Evolutionary conservation across 331 rosid species (phyloP), one percentile per base, ranked within the genome.

Genomic region (Cucumis variabilis): DNA sequence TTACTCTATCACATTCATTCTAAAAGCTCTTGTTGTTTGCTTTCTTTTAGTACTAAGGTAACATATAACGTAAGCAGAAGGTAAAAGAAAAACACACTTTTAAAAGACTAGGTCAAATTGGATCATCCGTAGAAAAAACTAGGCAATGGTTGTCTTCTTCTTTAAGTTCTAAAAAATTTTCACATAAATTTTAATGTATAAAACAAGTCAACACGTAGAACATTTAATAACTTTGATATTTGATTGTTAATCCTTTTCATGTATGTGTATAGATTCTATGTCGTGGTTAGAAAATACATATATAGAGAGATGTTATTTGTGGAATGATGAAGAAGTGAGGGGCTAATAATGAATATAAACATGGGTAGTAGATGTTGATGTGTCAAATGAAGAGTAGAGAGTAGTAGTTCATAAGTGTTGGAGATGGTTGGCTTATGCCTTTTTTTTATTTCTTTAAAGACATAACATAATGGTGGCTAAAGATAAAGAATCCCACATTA

Each of bases 401-500:
- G 44, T 58, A 58, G 63, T 58, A 51, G 60, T 75, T 76, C 12
- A 16, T 7, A 30, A 25, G 84, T 27, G 84, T 50, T 58, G 69
- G 51, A 27, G 44, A 80, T 17, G 85, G 85, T 55, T 27, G 85
- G 19, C 7, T 58, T 79, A 21, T 5, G 46, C 12, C 68, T 62
- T 62, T 62, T 7, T 37, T 37, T 37, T 4, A 2, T 37, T 37
- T 37, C 7, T 23, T 12, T 28, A 82, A 82, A 82, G 72, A 62
- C 50, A 81, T 63, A 78, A 13, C 9, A 46, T n/a, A 55, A 58
- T 62, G 85, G 72, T 58, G 72, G 85, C 8, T 33, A 20, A 82
- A 30, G 72, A 82, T 82, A 82, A 33, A 60, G 72, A 82, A 82
- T 82, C 85, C 84, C 72, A 82, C 72, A 81, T 50, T n/a, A 81